Base-by-base conservation (phyloP, 2,329 filamentous ascomycete species). In the Aspergillus ibericus region DNA sequence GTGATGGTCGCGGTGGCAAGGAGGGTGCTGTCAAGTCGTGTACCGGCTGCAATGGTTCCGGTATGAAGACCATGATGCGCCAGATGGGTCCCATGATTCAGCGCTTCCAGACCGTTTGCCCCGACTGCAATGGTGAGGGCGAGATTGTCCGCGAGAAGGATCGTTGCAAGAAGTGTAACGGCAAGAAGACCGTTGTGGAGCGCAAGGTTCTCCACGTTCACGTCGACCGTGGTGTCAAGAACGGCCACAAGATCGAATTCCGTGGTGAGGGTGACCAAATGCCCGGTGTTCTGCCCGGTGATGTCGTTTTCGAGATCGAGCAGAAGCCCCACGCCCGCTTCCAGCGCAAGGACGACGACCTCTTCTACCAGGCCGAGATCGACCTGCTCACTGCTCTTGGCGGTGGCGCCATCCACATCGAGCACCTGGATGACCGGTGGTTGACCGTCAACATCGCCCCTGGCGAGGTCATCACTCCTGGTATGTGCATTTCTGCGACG, bases 11-110 rank as follows among this genome's bases (percentile, higher is more conserved):
- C 60, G 95, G 95, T 72, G 95, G 95, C 66, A 99, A 99, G 83
- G 93, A 98, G 66, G 95, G 95, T 64, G 91, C 95, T n/a, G 93
- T 98, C 65, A 93, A 93, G 82, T 91, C 90, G 71, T 99, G 95
- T 79, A 74, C 86, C 40, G 90, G 92, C 72, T 99, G 95, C 77
- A 92, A 96, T 71, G 95, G 95, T 66, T 87, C 90, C 64, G 95
- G 95, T 78, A 96, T 97, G 91, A 98, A 98, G 89, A 97, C 91
- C 40, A 98, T 99, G 93, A 97, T 99, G 95, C 90, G 96, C 75
- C 95, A 99, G 81, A 98, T 99, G 93, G 95, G 95, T 53, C 95
- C 95, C 60, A 99, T 99, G 95, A 98, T 99, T 69, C 96, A 99
- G 82, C 91, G 95, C 59, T 99, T 99, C 87, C 95, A 99, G 84